phyloP scores from a whole-genome alignment of 2,329 filamentous ascomycete species.

The Pseudogymnoascus sp. region DNA sequence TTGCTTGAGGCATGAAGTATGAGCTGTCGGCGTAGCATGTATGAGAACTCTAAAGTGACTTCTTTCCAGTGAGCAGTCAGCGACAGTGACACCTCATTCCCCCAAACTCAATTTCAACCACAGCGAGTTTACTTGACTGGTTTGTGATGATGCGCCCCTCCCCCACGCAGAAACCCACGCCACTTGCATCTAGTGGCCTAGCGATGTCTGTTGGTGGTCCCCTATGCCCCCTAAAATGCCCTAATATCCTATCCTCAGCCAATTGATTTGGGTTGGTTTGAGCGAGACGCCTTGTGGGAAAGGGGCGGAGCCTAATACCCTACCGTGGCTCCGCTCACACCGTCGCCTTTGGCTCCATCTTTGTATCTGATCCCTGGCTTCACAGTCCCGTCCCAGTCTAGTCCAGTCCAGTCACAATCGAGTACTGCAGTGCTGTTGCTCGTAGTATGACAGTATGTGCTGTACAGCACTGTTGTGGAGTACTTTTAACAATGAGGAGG shows the following conservation, averaged over 20 bases:
- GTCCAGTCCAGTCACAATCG: neutral
- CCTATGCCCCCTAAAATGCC: neutral
- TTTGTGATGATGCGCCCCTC: neutral
- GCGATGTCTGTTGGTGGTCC: neutral
- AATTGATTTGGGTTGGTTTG: neutral
- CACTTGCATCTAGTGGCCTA: neutral
- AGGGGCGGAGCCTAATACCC: constrained; percentile 5
- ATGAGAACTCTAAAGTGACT: constrained; percentile 8
- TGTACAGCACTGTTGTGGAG: neutral
- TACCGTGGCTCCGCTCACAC: constrained; percentile 1
- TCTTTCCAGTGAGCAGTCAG: constrained; percentile 9
- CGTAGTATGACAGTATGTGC: too few relatives aligned
- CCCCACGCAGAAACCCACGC: constrained; percentile 5
- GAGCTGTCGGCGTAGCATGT: constrained; percentile 9
- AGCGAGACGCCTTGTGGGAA: constrained; percentile 3
- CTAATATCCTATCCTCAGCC: neutral
- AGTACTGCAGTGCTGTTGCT: too few relatives aligned
- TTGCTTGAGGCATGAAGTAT: constrained; percentile 1
- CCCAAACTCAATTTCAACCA: constrained; percentile 8
- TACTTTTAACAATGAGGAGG: neutral
- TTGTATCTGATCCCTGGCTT: neutral
- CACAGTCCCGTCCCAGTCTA: too few relatives aligned
- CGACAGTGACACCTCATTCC: neutral
- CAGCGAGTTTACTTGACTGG: neutral
- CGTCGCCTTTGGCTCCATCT: neutral